These are phyloP conservation scores for Thraustotheca clavata DNA, from an alignment of 352 stramenopile genomes.

Conservation along the genomic window DNA sequence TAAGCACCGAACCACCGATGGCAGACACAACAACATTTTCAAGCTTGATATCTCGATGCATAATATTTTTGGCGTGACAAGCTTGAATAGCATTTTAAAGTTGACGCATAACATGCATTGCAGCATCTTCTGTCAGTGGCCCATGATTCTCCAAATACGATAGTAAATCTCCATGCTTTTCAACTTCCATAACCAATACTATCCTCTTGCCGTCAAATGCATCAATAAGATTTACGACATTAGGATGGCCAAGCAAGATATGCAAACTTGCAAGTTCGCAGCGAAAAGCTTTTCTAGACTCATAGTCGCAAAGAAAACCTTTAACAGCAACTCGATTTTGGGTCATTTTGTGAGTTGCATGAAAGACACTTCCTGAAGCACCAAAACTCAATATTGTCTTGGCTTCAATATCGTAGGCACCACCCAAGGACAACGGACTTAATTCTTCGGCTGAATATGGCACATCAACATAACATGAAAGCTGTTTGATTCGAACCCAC, in stretches of 20 bases:
- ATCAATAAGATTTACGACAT: not conserved
- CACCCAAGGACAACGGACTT: no score
- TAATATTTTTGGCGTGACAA: constrained; percentile 43
- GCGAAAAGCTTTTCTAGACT: no score
- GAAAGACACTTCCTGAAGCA: no score
- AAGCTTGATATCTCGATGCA: constrained; percentile 74
- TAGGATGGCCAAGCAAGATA: not conserved
- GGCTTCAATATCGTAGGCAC: no score
- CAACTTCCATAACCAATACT: not conserved
- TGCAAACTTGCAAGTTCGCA: not conserved
- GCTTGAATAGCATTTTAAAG: constrained; percentile 46
- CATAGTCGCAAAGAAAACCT: no score
- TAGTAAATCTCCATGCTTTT: not conserved
- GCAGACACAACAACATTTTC: constrained; percentile 44
- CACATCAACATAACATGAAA: no score
- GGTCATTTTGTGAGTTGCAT: no score
- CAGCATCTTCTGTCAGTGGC: constrained; percentile 36
- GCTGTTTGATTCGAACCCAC: no score
- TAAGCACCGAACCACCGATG: not conserved
- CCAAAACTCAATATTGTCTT: no score
- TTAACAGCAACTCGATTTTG: no score
- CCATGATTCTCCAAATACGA: not conserved
- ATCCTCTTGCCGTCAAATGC: not conserved
- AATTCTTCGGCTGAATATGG: no score
- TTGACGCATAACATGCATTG: constrained; percentile 48